A percentile compares a stretch with the other conserved stretches of the same genome.
Evolutionary conservation across 2,329 filamentous ascomycete species (phyloP).

Genomic region (Stenocarpella maydis): DNA sequence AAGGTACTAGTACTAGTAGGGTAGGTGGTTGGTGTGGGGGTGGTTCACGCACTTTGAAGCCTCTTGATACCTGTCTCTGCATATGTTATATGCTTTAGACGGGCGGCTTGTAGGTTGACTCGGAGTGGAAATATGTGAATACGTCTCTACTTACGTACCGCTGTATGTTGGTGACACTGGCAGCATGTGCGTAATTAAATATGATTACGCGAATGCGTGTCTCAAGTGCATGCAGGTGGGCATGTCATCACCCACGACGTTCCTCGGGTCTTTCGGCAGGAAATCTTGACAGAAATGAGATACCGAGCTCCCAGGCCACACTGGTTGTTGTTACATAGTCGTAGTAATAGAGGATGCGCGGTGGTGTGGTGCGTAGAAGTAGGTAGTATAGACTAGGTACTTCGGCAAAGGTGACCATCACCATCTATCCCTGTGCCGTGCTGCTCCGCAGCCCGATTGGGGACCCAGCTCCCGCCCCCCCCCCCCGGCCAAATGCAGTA

Average conservation of each 20-base stretch:
- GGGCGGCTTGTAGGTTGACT: too few species aligned
- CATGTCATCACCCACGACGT: neutral
- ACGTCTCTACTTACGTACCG: neutral
- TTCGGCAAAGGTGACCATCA: neutral
- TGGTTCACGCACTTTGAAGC: too few species aligned
- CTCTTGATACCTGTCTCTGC: too few species aligned
- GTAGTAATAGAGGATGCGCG: too few species aligned
- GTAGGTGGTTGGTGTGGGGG: too few species aligned
- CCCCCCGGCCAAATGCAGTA: slow-evolving; percentile 24
- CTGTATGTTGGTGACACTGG: too few species aligned
- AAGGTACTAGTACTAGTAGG: too few species aligned
- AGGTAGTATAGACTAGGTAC: neutral
- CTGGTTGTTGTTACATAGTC: neutral
- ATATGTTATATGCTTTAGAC: too few species aligned
- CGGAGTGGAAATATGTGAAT: neutral
- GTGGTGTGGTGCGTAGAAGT: neutral
- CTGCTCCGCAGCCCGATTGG: slow-evolving; percentile 12
- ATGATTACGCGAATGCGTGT: neutral
- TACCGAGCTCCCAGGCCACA: neutral
- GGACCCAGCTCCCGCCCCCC: slow-evolving; percentile 27
- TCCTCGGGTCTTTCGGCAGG: neutral
- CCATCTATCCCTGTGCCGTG: slow-evolving; percentile 14
- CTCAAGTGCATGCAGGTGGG: neutral
- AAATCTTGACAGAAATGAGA: neutral
- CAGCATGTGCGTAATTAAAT: neutral